Conservation (phyloP, 495 filamentous ascomycete genomes). For the Cairneyella variabilis region DNA sequence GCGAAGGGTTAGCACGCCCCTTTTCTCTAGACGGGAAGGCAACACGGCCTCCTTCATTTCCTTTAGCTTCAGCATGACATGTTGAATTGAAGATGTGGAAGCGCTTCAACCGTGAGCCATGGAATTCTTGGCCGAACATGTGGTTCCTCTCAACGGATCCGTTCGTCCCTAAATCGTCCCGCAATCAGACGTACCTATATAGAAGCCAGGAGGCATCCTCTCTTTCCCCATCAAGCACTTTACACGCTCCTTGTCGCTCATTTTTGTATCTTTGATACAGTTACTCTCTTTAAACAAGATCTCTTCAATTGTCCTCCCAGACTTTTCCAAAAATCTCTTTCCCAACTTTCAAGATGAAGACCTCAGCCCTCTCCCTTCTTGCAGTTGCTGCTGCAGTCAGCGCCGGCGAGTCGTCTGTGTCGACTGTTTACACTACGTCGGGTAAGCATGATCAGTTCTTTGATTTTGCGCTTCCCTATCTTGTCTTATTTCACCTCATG, state of each 20-base stretch:
- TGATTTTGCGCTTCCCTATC: too few species aligned
- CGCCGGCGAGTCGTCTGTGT: constrained; percentile 38
- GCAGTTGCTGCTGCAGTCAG: constrained; percentile 24
- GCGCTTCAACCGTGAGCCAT: neutral
- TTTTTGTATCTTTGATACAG: constrained; percentile 24
- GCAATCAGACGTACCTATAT: constrained; percentile 10
- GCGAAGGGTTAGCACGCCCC: neutral
- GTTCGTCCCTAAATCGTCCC: neutral
- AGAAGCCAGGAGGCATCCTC: neutral
- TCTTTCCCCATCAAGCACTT: constrained; percentile 14
- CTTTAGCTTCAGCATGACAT: neutral
- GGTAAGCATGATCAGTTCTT: too few species aligned
- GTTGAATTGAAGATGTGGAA: neutral
- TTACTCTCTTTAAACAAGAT: constrained; percentile 21
- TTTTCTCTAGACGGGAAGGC: neutral
- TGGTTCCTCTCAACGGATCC: too few species aligned
- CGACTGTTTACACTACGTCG: constrained; percentile 40
- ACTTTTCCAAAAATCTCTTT: neutral
- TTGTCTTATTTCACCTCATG: too few species aligned
- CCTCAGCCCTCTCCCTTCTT: constrained; percentile 28
- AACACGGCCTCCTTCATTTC: constrained; percentile 2
- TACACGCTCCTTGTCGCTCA: constrained; percentile 21
- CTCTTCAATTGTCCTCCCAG: neutral
- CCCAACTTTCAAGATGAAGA: constrained; percentile 18
- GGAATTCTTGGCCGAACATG: too few species aligned